A percentile compares a stretch with the other conserved stretches of the same genome.
Conservation (phyloP, 306 rosid genomes). For the Glycine tomentella region DNA sequence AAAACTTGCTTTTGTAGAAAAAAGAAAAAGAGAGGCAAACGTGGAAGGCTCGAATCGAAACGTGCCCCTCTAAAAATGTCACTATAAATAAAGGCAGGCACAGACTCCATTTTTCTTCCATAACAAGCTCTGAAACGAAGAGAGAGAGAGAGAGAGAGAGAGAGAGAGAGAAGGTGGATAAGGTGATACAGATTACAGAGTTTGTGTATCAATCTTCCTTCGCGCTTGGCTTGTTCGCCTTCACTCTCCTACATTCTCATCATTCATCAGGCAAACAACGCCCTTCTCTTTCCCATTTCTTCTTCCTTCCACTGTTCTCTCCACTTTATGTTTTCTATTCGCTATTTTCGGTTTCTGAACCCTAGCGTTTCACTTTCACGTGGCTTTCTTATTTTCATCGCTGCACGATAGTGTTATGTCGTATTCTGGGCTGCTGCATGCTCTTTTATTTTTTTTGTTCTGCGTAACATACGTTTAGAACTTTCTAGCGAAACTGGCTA, state of each 20-base stretch:
- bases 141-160: neutral
- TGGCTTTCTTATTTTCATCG: neutral
- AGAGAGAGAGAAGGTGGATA: constrained; percentile 20
- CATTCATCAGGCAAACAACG: neutral
- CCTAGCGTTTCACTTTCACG: neutral
- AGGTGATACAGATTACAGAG: neutral
- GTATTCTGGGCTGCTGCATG: neutral
- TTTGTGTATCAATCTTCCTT: constrained; percentile 4
- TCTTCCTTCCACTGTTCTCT: neutral
- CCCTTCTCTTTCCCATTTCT: neutral
- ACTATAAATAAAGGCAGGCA: neutral
- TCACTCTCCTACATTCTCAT: neutral
- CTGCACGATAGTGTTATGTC: too few species aligned
- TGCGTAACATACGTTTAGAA: neutral
- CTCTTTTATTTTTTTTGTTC: neutral
- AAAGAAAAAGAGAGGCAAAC: neutral
- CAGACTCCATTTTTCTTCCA: neutral
- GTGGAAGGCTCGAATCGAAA: neutral
- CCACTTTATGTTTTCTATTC: neutral
- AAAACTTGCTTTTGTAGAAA: neutral
- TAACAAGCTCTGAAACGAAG: neutral
- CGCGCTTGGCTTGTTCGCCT: neutral
- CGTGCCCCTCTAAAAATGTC: neutral
- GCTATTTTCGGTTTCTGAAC: neutral
- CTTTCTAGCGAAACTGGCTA: neutral